Base-by-base conservation (phyloP, 1,284 basidiomycete species). In the Hymenochaete sp. region DNA sequence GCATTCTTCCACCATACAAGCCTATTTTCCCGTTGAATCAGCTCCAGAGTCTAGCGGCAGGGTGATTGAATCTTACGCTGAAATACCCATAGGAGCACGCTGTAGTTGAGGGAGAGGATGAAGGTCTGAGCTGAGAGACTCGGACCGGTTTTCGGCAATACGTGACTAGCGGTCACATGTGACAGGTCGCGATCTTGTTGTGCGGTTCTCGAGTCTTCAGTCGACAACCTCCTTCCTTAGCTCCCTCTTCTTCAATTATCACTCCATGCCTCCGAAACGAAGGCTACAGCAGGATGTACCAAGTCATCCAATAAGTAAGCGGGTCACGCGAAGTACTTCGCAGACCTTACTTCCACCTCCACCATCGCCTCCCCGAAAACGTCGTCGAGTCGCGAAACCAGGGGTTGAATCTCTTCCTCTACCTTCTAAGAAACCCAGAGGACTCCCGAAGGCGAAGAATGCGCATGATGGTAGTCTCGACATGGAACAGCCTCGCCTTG, bases 1-100 rank as follows among this genome's bases (percentile, higher is more conserved):
- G 84, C 82, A 61, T 87, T 85, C 16, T 76, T 72, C 84, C 84
- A 88, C 53, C 84, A 73, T 38, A 82, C 84, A 40, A 87, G 63
- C 32, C 83, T 86, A 53, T 8, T 36, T 16, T 40, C 25, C 21
- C 11, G 36, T 7, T 13, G 37, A 10, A 5, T 27, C 21, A 32
- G 4, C 21, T 45, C 13, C 54, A 49, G 48, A 45, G 48, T 50
- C 47, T 41, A 41, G 37, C 22, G 25, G 36, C 38, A 18, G 19
- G 35, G 41, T 18, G 33, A n/a, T 14, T 35, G 9, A 25, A 31
- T 16, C 58, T 33, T 55, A 79, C 77, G 76, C 78, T 46, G 79
- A 82, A 44, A 80, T 77, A 16, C 79, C 79, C 78, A 82, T 79
- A 19, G 47, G 50, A 50, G 51, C 53, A 55, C 48, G 43, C 50